Conservation (phyloP, 257 asterid genomes). For the Verbascum thapsus region DNA sequence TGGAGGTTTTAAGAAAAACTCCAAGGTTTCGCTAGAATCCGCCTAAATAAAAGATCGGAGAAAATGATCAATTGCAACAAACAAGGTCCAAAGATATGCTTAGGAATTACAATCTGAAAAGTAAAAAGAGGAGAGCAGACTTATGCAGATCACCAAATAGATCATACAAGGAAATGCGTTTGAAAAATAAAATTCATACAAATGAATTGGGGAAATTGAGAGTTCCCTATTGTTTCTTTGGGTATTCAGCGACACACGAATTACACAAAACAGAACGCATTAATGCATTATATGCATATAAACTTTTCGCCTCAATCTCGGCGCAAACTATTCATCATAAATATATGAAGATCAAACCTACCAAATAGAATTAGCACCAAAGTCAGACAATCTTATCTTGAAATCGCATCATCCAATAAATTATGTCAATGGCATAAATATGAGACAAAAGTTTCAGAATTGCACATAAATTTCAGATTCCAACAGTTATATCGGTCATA, state of each 20-base stretch:
- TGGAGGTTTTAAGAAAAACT: neutral
- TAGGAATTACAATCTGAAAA: no score
- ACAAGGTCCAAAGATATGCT: no score
- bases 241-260: neutral
- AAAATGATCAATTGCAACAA: no score
- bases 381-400: conserved; percentile 7
- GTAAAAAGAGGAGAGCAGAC: no score
- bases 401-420: neutral
- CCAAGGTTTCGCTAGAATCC: conserved; percentile 1
- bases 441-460: neutral
- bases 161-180: neutral
- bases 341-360: neutral
- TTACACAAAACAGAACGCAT: neutral
- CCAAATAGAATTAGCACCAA: neutral
- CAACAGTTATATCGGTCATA: no score
- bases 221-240: neutral
- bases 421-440: neutral
- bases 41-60: neutral
- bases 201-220: neutral
- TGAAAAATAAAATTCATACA: conserved; percentile 17
- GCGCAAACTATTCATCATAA: neutral
- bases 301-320: conserved; percentile 14
- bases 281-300: neutral
- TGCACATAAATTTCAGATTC: no score
- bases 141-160: no score